A percentile compares a stretch with the other conserved stretches of the same genome.
Conservation (phyloP, 208 protist species). For the Herpetomonas tarakana region DNA sequence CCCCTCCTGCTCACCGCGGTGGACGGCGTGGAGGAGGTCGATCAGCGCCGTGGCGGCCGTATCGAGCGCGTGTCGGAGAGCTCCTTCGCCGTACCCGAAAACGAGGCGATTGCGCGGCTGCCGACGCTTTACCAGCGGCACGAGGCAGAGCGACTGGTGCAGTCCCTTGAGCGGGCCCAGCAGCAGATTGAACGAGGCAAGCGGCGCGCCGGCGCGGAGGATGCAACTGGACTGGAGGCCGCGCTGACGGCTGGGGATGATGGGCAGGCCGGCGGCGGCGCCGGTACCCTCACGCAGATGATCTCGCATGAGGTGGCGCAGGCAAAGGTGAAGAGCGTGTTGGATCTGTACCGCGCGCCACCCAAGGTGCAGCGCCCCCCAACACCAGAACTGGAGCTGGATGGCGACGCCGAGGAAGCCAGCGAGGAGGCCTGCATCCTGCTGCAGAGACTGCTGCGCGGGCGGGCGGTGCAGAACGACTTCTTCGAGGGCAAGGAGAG, state of each 20-base stretch:
- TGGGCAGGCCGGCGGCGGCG: slow-evolving; percentile 3
- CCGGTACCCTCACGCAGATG: slow-evolving; percentile 6
- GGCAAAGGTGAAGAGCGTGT: slow-evolving; percentile 19
- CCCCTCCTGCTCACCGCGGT: slow-evolving; percentile 62
- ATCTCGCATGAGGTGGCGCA: background rate
- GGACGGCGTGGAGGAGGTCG: slow-evolving; percentile 63
- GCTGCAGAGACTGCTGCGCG: slow-evolving; percentile 88
- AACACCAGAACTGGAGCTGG: slow-evolving; percentile 86
- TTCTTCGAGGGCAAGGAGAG: slow-evolving; percentile 94
- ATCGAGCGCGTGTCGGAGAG: slow-evolving; percentile 40
- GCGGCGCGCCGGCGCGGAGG: background rate
- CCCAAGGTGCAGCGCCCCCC: slow-evolving; percentile 84
- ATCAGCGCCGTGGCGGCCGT: slow-evolving; percentile 33
- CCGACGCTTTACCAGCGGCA: slow-evolving; percentile 78
- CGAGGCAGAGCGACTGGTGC: slow-evolving; percentile 75
- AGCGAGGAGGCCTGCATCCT: slow-evolving; percentile 82
- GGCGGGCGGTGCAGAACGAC: slow-evolving; percentile 91
- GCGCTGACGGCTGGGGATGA: background rate
- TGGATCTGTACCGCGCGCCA: slow-evolving; percentile 87
- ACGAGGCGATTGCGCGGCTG: slow-evolving; percentile 61
- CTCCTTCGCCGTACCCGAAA: slow-evolving; percentile 63
- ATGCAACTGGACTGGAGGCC: background rate
- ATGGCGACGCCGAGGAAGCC: slow-evolving; percentile 81
- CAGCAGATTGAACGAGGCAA: slow-evolving; percentile 46
- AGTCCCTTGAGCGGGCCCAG: slow-evolving; percentile 79